phyloP scores from a whole-genome alignment of 2,329 filamentous ascomycete genomes.

The Penicillium sclerotigenum region DNA sequence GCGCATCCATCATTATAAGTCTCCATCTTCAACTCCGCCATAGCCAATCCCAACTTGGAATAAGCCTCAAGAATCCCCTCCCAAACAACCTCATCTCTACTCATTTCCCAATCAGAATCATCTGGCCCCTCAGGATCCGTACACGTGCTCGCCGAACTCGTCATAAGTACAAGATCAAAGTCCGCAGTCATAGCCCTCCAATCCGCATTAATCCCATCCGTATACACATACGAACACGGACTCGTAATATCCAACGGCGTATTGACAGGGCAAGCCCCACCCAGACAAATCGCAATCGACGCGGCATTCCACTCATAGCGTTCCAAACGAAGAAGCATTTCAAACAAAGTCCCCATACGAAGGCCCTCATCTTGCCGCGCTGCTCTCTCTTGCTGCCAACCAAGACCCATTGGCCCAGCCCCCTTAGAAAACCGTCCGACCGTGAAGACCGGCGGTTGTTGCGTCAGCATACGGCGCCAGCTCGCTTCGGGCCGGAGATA shows the following conservation, averaged over 20 bases:
- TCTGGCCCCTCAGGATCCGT: background rate
- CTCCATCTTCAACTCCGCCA: background rate
- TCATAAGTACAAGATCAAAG: conserved; percentile 1
- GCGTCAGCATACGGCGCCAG: conserved; percentile 4
- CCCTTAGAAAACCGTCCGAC: background rate
- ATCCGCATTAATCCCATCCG: background rate
- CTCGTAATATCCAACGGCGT: background rate
- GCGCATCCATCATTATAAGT: background rate
- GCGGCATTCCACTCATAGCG: background rate
- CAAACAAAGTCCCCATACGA: conserved; percentile 2
- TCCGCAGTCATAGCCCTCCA: background rate
- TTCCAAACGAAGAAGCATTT: background rate
- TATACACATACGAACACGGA: too few relatives aligned
- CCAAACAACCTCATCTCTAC: background rate
- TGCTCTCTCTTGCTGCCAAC: background rate
- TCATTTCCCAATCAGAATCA: background rate
- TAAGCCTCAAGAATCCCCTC: background rate
- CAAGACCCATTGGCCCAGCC: background rate
- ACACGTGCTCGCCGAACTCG: background rate
- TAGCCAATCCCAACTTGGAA: background rate
- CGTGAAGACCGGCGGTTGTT: background rate
- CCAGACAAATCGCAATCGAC: background rate
- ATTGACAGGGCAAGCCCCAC: background rate
- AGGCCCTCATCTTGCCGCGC: background rate
- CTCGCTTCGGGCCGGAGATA: conserved; percentile 3